Conservation (phyloP, 2,329 filamentous ascomycete genomes). For the Ophiostoma himal-ulmi region DNA sequence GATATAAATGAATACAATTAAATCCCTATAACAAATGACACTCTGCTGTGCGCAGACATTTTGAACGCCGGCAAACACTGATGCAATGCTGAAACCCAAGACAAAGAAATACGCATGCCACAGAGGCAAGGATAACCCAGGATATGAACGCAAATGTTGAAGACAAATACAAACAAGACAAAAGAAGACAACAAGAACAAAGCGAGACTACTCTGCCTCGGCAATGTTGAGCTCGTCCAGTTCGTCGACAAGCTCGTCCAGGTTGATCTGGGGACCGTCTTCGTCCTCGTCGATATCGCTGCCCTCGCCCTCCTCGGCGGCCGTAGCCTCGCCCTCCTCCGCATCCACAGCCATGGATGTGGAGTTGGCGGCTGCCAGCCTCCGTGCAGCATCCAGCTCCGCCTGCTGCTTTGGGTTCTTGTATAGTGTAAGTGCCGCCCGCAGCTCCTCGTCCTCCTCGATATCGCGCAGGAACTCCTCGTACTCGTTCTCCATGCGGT, state of each 20-base stretch:
- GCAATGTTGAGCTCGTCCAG: conserved; percentile 81
- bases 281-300: conserved; percentile 54
- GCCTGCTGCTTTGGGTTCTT: conserved; percentile 56
- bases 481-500: conserved; percentile 85
- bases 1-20: background rate
- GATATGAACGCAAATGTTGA: conserved; percentile 7
- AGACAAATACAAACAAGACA: background rate
- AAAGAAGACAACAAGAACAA: background rate
- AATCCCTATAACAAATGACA: background rate
- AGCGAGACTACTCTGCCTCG: conserved; percentile 35
- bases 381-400: conserved; percentile 28
- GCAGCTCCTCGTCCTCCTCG: conserved; percentile 86
- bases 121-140: conserved; percentile 12
- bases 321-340: conserved; percentile 50
- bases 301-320: conserved; percentile 43
- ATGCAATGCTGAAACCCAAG: conserved; percentile 16
- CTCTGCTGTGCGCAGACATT: conserved; percentile 4
- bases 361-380: conserved; percentile 31
- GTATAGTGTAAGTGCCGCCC: conserved; percentile 79
- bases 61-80: conserved; percentile 13
- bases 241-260: conserved; percentile 83
- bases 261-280: conserved; percentile 62
- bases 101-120: conserved; percentile 17
- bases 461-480: conserved; percentile 96
- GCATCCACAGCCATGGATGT: conserved; percentile 43